phyloP scores from a whole-genome alignment of 2,329 filamentous ascomycete genomes.

The Penicillium sp. region DNA sequence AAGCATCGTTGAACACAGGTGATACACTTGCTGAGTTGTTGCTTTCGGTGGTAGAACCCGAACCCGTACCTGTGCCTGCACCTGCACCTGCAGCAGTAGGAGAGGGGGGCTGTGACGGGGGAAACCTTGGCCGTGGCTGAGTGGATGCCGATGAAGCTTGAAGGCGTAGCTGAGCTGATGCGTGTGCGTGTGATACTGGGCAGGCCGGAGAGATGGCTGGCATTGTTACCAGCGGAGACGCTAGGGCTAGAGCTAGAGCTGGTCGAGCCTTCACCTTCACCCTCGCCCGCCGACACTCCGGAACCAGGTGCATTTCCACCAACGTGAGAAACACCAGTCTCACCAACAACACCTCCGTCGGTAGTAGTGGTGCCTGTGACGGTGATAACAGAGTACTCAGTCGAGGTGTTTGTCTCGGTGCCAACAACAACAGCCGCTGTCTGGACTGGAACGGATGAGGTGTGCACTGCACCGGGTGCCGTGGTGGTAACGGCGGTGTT shows the following conservation, averaged over 20 bases:
- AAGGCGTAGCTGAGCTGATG: background rate
- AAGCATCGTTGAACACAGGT: slow-evolving; percentile 3
- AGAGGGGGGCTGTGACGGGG: background rate
- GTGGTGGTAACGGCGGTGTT: background rate
- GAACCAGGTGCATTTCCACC: background rate
- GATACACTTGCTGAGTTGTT: background rate
- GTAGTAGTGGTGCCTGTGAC: background rate
- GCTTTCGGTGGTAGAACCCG: background rate
- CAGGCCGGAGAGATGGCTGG: background rate
- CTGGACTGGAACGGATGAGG: background rate
- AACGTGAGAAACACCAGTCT: background rate
- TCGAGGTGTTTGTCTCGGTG: background rate
- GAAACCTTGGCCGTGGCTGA: background rate
- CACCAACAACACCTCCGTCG: background rate
- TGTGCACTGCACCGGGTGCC: background rate
- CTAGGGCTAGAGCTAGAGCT: background rate
- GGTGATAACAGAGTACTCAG: background rate
- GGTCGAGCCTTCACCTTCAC: background rate
- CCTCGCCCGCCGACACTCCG: background rate
- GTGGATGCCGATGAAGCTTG: background rate
- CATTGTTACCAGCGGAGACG: background rate
- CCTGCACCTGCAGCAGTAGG: background rate
- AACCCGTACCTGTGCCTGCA: background rate
- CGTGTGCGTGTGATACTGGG: background rate
- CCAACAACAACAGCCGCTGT: background rate